Evolutionary conservation across 257 asterid species (phyloP).

Genomic region (Linaria vulgaris): DNA sequence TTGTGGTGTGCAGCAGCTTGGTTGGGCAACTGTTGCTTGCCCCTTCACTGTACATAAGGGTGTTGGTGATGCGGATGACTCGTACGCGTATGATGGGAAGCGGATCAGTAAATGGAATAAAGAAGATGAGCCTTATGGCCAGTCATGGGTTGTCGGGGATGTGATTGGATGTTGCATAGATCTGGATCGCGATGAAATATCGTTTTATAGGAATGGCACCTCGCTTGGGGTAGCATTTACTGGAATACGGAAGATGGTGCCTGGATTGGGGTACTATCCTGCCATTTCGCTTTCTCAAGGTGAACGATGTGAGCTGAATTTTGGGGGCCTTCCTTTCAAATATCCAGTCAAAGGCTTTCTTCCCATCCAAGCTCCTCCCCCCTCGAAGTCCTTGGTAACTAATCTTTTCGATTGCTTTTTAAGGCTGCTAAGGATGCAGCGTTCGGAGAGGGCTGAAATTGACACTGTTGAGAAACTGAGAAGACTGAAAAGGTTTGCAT

Average conservation of each 20-base stretch:
- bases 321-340: conserved; percentile 80
- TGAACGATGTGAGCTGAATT: conserved; percentile 89
- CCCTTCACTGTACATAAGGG: conserved; percentile 89
- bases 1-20: conserved; percentile 87
- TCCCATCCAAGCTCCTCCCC: conserved; percentile 80
- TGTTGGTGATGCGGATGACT: conserved; percentile 93
- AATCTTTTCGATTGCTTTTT: conserved; percentile 67
- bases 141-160: conserved; percentile 93
- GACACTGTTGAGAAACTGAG: conserved; percentile 71
- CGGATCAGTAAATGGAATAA: conserved; percentile 87
- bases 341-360: conserved; percentile 75
- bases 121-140: conserved; percentile 78
- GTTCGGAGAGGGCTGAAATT: conserved; percentile 48
- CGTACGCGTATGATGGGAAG: conserved; percentile 94
- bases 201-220: conserved; percentile 77
- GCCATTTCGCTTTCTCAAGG: conserved; percentile 96
- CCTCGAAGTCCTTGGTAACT: conserved; percentile 39
- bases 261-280: conserved; percentile 96
- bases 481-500: conserved; percentile 75
- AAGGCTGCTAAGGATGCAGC: conserved; percentile 71
- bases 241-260: conserved; percentile 89
- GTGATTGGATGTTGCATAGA: conserved; percentile 96
- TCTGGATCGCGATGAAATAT: conserved; percentile 70
- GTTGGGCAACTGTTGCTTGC: conserved; percentile 90
- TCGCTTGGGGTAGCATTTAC: conserved; percentile 89